Conservation (phyloP, 352 stramenopile species). For the Pythium sp. region DNA sequence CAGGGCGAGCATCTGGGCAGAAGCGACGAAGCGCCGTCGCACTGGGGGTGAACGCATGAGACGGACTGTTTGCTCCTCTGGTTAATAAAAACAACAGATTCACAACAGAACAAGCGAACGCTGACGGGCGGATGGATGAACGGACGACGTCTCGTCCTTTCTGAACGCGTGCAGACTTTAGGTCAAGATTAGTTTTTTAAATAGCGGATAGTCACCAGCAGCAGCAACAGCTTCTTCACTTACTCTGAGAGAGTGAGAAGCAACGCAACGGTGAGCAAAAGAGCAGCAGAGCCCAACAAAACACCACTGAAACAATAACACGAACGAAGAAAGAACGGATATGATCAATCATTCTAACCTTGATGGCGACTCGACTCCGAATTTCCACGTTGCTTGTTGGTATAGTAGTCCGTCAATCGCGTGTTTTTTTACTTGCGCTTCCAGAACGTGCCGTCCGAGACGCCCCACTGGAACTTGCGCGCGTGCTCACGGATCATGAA, state of each 20-base stretch:
- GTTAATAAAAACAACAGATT: constrained; percentile 16
- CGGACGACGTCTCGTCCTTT: neutral
- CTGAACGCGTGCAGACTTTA: constrained; percentile 6
- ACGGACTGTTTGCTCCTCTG: neutral
- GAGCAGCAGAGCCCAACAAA: constrained; percentile 10
- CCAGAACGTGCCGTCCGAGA: constrained; percentile 88
- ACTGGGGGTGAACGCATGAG: constrained; percentile 79
- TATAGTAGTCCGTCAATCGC: neutral
- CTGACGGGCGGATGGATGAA: neutral
- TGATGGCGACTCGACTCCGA: neutral
- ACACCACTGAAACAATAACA: constrained; percentile 18
- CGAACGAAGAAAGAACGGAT: constrained; percentile 4
- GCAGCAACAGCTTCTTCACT: neutral
- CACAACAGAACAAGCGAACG: constrained; percentile 5
- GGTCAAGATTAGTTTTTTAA: constrained; percentile 11
- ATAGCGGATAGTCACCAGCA: constrained; percentile 9
- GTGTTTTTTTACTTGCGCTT: constrained; percentile 49
- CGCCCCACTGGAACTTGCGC: constrained; percentile 91
- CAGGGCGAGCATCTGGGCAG: constrained; percentile 57
- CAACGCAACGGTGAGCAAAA: neutral
- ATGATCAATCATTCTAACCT: neutral
- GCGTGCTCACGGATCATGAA: constrained; percentile 93
- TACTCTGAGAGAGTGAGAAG: neutral
- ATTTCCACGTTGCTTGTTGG: neutral
- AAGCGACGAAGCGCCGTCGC: constrained; percentile 79